These are phyloP conservation scores for Kuraishia piskuri DNA, from an alignment of 805 yeast species.

Conservation along the genomic window DNA sequence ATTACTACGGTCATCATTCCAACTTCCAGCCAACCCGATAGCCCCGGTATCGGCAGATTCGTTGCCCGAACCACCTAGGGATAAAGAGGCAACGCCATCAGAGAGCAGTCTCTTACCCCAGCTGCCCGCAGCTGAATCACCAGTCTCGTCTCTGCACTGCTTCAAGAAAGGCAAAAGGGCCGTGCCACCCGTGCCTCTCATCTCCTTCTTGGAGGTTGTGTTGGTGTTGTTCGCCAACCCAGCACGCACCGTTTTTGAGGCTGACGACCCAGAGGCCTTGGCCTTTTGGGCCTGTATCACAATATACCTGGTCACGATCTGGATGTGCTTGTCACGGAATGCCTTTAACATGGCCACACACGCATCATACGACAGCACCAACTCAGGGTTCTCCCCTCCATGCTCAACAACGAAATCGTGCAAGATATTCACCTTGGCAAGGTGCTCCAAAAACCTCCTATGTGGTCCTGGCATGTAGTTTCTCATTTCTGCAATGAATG, in stretches of 20 bases:
- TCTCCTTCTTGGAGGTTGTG: slow-evolving; percentile 34
- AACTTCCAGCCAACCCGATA: slow-evolving; percentile 23
- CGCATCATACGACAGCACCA: slow-evolving; percentile 74
- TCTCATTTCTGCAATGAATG: slow-evolving; percentile 77
- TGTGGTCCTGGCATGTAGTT: slow-evolving; percentile 86
- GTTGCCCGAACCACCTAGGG: slow-evolving; percentile 9
- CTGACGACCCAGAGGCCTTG: slow-evolving; percentile 38
- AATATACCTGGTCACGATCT: slow-evolving; percentile 82
- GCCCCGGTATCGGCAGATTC: slow-evolving; percentile 1
- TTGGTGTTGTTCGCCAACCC: slow-evolving; percentile 49
- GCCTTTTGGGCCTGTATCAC: slow-evolving; percentile 66
- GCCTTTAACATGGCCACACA: slow-evolving; percentile 81
- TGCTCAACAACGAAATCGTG: slow-evolving; percentile 50
- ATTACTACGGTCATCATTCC: slow-evolving; percentile 19
- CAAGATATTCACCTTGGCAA: slow-evolving; percentile 50
- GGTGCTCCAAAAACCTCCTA: slow-evolving; percentile 57
- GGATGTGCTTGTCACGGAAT: slow-evolving; percentile 89
- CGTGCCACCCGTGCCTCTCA: slow-evolving; percentile 92
- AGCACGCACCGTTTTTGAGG: slow-evolving; percentile 47
- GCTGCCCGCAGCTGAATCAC: slow-evolving; percentile 83
- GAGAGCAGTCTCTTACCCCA: slow-evolving; percentile 79
- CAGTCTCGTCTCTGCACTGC: slow-evolving; percentile 95
- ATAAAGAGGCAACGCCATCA: slow-evolving; percentile 30
- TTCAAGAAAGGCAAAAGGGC: slow-evolving; percentile 84
- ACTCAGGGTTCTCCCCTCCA: slow-evolving; percentile 37